phyloP scores from a whole-genome alignment of 257 asterid species.

The Solanum medicagineum region DNA sequence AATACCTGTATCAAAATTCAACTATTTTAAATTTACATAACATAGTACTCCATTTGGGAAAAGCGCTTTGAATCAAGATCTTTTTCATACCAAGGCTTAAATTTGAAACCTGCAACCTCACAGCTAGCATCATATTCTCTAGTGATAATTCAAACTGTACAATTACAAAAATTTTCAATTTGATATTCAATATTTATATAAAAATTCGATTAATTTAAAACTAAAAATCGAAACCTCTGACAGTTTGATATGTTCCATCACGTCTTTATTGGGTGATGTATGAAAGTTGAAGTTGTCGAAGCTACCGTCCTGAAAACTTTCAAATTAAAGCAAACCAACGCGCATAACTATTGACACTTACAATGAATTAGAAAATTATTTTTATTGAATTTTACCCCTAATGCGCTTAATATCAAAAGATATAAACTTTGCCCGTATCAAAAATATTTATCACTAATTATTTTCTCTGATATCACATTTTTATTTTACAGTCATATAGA shows the following conservation, averaged over 20 bases:
- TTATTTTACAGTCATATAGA: background rate
- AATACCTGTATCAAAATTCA: no score
- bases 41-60: no score
- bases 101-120: no score
- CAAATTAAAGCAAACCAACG: background rate
- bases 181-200: no score
- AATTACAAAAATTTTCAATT: no score
- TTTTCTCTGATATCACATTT: background rate
- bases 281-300: background rate
- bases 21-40: no score
- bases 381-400: background rate
- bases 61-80: no score
- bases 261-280: background rate
- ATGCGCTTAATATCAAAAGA: background rate
- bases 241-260: no score
- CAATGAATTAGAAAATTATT: background rate
- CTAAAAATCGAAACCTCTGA: fast-evolving
- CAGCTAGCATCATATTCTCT: no score
- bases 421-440: background rate
- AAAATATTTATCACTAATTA: background rate
- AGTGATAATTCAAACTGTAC: no score
- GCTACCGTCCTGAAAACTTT: background rate
- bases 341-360: background rate
- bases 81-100: no score
- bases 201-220: background rate